Conservation (phyloP, 2,329 filamentous ascomycete species). For the Rhytidhysteron rufulum region DNA sequence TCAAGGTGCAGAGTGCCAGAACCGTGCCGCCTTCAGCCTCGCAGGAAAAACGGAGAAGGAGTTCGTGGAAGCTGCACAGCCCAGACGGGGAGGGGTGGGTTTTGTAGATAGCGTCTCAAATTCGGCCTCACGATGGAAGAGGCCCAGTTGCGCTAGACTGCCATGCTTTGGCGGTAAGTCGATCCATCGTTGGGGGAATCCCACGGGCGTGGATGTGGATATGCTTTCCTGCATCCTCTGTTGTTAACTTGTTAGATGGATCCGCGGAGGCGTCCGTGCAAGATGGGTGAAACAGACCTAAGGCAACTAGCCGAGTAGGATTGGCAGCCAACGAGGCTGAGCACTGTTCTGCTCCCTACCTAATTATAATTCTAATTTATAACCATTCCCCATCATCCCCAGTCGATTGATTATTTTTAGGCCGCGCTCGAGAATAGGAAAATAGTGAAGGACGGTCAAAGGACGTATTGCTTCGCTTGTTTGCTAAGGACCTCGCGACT, state of each 20-base stretch:
- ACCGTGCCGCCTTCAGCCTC: conserved; percentile 1
- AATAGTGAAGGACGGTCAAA: no score
- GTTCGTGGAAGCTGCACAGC: not conserved
- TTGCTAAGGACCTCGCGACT: no score
- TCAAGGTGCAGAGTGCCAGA: not conserved
- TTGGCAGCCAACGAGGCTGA: not conserved
- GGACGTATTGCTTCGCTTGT: no score
- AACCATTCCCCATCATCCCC: no score
- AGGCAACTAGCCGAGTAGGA: not conserved
- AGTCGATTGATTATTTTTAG: no score
- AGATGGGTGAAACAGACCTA: not conserved
- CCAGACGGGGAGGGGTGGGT: not conserved
- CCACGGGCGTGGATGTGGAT: no score
- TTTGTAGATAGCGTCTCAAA: not conserved
- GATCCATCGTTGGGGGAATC: no score
- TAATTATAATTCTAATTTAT: no score
- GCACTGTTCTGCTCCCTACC: no score
- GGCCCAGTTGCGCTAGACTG: not conserved
- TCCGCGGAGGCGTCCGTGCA: not conserved
- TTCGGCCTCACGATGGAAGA: not conserved
- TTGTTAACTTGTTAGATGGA: not conserved
- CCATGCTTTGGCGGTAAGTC: not conserved
- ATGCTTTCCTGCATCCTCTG: no score
- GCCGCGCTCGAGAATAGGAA: no score
- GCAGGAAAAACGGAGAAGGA: not conserved